Conservation (phyloP, 2,329 filamentous ascomycete genomes). For the Colletotrichum caudatum region DNA sequence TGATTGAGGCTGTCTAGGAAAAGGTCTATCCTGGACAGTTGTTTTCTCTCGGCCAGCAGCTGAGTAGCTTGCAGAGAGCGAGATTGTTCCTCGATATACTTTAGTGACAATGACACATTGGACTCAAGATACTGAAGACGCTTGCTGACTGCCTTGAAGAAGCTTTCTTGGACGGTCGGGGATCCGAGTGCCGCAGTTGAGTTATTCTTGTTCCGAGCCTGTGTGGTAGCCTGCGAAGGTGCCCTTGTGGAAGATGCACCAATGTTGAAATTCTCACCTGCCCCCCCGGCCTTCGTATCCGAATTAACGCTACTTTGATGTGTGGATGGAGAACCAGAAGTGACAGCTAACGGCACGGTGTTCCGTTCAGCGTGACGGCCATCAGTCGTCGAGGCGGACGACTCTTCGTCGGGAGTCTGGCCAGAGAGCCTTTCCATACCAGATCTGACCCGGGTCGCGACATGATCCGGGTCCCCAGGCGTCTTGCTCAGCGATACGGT, state of each 20-base stretch:
- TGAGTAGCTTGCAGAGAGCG: slow-evolving; percentile 90
- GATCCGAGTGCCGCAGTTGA: slow-evolving; percentile 63
- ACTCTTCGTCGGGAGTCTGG: background rate
- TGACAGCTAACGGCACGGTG: background rate
- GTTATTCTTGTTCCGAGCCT: slow-evolving; percentile 54
- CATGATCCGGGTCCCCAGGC: background rate
- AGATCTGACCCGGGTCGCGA: background rate
- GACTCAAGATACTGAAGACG: slow-evolving; percentile 90
- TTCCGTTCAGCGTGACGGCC: background rate
- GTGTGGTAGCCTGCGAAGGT: slow-evolving; percentile 46
- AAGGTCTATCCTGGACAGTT: slow-evolving; percentile 82
- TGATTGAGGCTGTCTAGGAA: slow-evolving; percentile 89
- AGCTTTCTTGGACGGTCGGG: slow-evolving; percentile 94
- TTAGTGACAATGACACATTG: slow-evolving; percentile 90
- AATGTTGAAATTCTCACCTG: slow-evolving; percentile 2
- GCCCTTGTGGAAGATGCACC: slow-evolving; percentile 45
- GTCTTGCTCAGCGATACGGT: background rate
- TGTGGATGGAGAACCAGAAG: background rate
- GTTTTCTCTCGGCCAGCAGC: slow-evolving; percentile 86
- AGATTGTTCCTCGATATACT: slow-evolving; percentile 98
- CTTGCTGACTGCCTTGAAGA: slow-evolving; percentile 97
- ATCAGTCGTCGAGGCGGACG: background rate
- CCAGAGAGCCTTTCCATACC: background rate
- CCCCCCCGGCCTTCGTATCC: slow-evolving; percentile 4
- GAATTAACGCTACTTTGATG: background rate